A percentile compares a stretch with the other conserved stretches of the same genome.
These are phyloP conservation scores for Acorus gramineus DNA, from an alignment of 106 monocot genomes.

Conservation along the genomic window DNA sequence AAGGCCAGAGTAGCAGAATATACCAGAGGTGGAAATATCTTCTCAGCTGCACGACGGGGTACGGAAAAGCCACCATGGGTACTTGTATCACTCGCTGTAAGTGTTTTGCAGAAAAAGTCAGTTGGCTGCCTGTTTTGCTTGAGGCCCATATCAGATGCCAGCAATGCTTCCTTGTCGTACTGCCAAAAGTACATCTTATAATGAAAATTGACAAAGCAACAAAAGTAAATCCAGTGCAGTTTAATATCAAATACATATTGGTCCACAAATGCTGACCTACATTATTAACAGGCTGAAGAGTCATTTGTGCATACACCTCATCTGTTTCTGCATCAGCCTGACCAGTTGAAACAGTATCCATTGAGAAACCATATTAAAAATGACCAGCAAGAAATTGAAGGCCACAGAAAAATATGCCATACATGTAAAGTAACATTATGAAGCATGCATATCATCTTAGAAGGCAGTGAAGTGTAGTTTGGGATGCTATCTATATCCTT, in stretches of 20 bases:
- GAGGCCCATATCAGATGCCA: constrained; percentile 74
- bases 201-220: background rate
- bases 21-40: constrained; percentile 91
- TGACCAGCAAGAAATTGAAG: background rate
- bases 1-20: constrained; percentile 3
- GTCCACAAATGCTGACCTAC: constrained; percentile 34
- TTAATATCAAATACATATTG: no score
- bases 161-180: constrained; percentile 72
- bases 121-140: constrained; percentile 78
- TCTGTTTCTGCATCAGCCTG: constrained; percentile 94
- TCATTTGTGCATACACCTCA: constrained; percentile 92
- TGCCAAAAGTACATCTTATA: constrained; percentile 8
- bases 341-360: background rate
- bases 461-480: constrained; percentile 67
- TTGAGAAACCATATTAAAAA: no score
- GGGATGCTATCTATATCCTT: constrained; percentile 65
- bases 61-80: constrained; percentile 96
- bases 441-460: constrained; percentile 78
- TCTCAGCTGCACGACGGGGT: constrained; percentile 87
- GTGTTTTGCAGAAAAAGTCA: constrained; percentile 93
- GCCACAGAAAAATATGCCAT: constrained; percentile 5
- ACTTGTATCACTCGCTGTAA: constrained; percentile 91
- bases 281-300: constrained; percentile 91
- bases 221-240: no score
- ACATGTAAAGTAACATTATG: constrained; percentile 75